A percentile compares a stretch with the other conserved stretches of the same genome.
These are phyloP conservation scores for Nemania serpens DNA, from an alignment of 2,329 filamentous ascomycete species.

Conservation along the genomic window DNA sequence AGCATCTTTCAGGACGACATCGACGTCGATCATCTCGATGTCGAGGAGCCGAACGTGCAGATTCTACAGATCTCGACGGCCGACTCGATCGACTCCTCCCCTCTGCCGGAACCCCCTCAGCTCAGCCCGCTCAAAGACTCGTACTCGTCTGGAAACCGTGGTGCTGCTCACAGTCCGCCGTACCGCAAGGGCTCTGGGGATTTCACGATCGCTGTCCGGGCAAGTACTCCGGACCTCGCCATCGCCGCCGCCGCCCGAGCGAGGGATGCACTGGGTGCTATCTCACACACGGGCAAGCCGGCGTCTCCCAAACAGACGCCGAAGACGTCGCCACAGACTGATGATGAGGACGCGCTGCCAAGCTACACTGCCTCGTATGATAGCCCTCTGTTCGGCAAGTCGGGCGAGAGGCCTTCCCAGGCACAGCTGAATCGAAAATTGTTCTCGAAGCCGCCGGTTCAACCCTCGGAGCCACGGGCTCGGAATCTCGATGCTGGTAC, in stretches of 20 bases:
- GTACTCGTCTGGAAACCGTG: constrained; percentile 55
- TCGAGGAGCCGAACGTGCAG: constrained; percentile 42
- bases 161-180: constrained; percentile 36
- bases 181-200: constrained; percentile 46
- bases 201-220: constrained; percentile 53
- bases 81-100: constrained; percentile 46
- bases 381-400: constrained; percentile 42
- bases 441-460: constrained; percentile 37
- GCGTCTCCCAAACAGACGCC: not conserved
- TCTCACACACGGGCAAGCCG: constrained; percentile 34
- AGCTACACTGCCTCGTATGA: constrained; percentile 36
- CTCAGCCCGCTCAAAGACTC: constrained; percentile 59
- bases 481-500: not conserved
- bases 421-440: constrained; percentile 38
- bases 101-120: constrained; percentile 53
- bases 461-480: constrained; percentile 10
- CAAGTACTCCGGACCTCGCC: constrained; percentile 51
- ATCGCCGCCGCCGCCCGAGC: constrained; percentile 33
- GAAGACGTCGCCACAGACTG: not conserved
- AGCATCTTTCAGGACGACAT: constrained; percentile 52
- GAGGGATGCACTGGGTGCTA: constrained; percentile 33
- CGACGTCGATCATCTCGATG: constrained; percentile 33
- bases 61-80: constrained; percentile 40
- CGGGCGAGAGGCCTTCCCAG: constrained; percentile 39
- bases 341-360: constrained; percentile 2